phyloP scores from a whole-genome alignment of 2,329 filamentous ascomycete species.

The Fusarium algeriense region DNA sequence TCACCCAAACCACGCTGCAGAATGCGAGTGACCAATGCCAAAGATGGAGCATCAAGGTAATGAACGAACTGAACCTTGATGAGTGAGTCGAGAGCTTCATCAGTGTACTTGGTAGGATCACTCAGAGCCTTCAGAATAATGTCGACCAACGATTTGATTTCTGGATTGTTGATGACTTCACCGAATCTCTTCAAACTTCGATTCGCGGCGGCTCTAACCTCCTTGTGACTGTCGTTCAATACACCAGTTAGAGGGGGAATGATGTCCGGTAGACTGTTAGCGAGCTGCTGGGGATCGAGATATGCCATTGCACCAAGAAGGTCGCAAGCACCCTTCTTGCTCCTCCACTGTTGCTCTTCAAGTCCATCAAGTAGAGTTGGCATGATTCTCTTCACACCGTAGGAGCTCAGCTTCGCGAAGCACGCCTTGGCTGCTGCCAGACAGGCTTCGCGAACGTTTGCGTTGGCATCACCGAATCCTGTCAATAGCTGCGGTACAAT shows the following conservation, averaged over 20 bases:
- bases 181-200: slow-evolving; percentile 97
- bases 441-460: slow-evolving; percentile 92
- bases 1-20: slow-evolving; percentile 92
- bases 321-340: slow-evolving; percentile 98
- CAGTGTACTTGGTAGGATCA: slow-evolving; percentile 96
- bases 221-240: slow-evolving; percentile 97
- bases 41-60: slow-evolving; percentile 95
- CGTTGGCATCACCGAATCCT: slow-evolving; percentile 88
- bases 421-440: slow-evolving; percentile 93
- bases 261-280: slow-evolving; percentile 92
- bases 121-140: slow-evolving; percentile 96
- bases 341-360: slow-evolving; percentile 96
- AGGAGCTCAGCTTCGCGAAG: slow-evolving; percentile 93
- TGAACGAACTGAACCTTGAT: slow-evolving; percentile 99
- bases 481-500: slow-evolving; percentile 90
- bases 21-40: slow-evolving; percentile 95
- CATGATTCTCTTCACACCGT: slow-evolving; percentile 93
- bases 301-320: slow-evolving; percentile 98
- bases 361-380: slow-evolving; percentile 92
- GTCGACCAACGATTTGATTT: slow-evolving; percentile 92
- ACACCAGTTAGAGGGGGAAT: slow-evolving; percentile 95
- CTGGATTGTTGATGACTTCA: slow-evolving; percentile 97
- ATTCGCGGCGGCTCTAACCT: slow-evolving; percentile 92
- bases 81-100: slow-evolving; percentile 90
- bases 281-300: slow-evolving; percentile 93